Percentiles rank a stretch among this genome's conserved stretches.
These are phyloP conservation scores for Aureobasidium sp. DNA, from an alignment of 2,329 filamentous ascomycete genomes.

Conservation along the genomic window DNA sequence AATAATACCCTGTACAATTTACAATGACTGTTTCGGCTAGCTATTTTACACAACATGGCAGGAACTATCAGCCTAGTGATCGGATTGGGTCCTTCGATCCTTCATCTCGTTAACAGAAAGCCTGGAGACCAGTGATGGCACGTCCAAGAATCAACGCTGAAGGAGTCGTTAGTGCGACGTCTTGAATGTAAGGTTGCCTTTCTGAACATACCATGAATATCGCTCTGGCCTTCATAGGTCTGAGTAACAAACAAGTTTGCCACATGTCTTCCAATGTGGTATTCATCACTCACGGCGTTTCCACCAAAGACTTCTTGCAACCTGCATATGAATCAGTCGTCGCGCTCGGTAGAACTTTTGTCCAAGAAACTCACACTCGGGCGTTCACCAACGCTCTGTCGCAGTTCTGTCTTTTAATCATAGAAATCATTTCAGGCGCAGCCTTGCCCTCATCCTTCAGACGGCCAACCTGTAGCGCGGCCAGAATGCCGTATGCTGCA, in stretches of 20 bases:
- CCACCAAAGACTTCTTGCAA: conserved; percentile 96
- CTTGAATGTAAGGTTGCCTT: neutral
- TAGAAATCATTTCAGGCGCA: conserved; percentile 89
- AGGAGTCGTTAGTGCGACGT: conserved; percentile 21
- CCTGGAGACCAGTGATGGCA: conserved; percentile 62
- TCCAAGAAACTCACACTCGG: conserved; percentile 46
- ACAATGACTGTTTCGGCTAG: conserved; percentile 1
- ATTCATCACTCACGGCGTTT: conserved; percentile 97
- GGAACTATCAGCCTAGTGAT: neutral
- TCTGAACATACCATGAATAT: conserved; percentile 78
- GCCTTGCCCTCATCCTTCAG: conserved; percentile 87
- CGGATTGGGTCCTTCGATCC: neutral
- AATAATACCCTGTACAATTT: neutral
- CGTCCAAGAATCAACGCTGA: conserved; percentile 44
- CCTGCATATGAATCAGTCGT: conserved; percentile 31
- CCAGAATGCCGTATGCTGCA: conserved; percentile 82
- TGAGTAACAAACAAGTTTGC: conserved; percentile 95
- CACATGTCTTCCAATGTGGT: conserved; percentile 88
- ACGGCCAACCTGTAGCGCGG: conserved; percentile 81
- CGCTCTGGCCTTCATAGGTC: conserved; percentile 96
- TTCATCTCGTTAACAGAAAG: conserved; percentile 46
- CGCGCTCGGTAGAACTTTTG: neutral
- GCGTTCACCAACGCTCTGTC: conserved; percentile 78
- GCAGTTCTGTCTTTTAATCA: conserved; percentile 98
- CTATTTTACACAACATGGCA: conserved; percentile 11